phyloP scores from a whole-genome alignment of 2,329 filamentous ascomycete genomes.

The Colletotrichum simmondsii region DNA sequence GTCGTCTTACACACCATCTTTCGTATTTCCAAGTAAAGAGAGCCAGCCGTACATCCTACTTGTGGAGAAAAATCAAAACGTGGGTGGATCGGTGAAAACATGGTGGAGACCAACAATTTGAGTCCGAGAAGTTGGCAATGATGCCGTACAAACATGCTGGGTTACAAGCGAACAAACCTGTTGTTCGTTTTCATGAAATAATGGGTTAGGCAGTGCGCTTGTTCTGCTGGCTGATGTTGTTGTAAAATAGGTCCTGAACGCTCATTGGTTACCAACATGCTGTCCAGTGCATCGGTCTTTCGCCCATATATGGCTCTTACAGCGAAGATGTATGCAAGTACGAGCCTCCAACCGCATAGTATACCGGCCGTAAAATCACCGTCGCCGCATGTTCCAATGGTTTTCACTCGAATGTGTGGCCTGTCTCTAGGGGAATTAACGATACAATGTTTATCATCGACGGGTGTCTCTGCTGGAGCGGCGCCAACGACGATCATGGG shows the following conservation, averaged over 20 bases:
- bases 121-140: background rate
- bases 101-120: background rate
- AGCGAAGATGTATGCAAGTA: background rate
- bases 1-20: constrained; percentile 29
- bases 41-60: background rate
- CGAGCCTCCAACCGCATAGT: background rate
- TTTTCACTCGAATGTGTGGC: background rate
- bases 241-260: background rate
- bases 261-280: background rate
- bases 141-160: background rate
- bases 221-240: background rate
- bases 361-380: background rate
- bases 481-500: background rate
- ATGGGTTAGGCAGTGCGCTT: too few species aligned
- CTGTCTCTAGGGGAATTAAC: too few species aligned
- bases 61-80: background rate
- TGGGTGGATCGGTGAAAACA: background rate
- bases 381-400: background rate
- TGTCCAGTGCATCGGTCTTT: background rate
- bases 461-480: background rate
- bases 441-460: background rate
- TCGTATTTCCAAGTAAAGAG: background rate
- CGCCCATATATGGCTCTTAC: background rate
- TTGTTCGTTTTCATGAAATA: background rate
- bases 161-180: background rate